phyloP scores from a whole-genome alignment of 768 basidiomycete genomes.

The Phlebiopsis flavidoalba region DNA sequence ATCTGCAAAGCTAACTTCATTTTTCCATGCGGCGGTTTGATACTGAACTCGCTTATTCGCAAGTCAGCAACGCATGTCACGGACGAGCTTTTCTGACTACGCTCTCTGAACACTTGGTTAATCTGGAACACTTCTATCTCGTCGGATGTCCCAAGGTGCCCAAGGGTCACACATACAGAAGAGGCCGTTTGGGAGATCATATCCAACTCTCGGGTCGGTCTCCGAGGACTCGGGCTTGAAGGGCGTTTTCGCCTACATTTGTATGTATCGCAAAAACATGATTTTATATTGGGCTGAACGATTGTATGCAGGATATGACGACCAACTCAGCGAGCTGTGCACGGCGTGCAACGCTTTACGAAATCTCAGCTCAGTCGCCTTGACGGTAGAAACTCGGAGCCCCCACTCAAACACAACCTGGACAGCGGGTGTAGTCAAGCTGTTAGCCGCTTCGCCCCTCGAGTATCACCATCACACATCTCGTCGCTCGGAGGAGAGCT shows the following conservation, averaged over 20 bases:
- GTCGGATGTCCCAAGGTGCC: constrained; percentile 69
- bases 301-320: constrained; percentile 45
- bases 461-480: constrained; percentile 58
- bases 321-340: constrained; percentile 37
- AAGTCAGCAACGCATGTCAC: constrained; percentile 59
- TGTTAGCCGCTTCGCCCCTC: constrained; percentile 36
- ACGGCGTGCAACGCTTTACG: constrained; percentile 30
- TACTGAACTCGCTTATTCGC: neutral
- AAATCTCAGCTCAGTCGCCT: constrained; percentile 50
- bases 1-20: constrained; percentile 61
- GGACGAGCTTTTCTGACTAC: constrained; percentile 46
- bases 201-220: constrained; percentile 37
- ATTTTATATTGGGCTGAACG: neutral
- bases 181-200: constrained; percentile 48
- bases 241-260: constrained; percentile 54
- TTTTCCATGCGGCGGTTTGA: neutral
- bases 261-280: constrained; percentile 45
- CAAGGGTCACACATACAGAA: constrained; percentile 59
- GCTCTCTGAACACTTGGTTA: constrained; percentile 43
- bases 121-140: constrained; percentile 54
- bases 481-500: constrained; percentile 38
- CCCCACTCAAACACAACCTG: constrained; percentile 6
- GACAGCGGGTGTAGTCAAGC: constrained; percentile 11
- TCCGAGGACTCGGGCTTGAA: constrained; percentile 56
- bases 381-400: constrained; percentile 38